phyloP scores from a whole-genome alignment of 2,329 filamentous ascomycete species.

The Colletotrichum sp. region DNA sequence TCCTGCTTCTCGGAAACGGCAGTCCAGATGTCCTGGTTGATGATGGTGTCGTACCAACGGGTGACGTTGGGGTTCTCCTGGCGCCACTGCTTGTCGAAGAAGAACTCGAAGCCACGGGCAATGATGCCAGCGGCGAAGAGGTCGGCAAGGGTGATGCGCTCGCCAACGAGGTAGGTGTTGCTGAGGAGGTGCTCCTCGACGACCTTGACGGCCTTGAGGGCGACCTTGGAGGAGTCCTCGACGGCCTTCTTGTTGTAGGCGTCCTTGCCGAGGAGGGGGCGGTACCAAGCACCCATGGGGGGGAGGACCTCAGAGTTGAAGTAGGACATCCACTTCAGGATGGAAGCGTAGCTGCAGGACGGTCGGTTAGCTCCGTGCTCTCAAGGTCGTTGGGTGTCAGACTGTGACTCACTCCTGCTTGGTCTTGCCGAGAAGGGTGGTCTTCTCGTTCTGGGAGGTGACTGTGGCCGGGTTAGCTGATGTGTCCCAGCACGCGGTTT shows the following conservation, averaged over 20 bases:
- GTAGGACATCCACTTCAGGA: conserved; percentile 98
- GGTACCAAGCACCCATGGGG: conserved; percentile 79
- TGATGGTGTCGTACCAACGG: conserved; percentile 94
- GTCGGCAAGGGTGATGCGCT: conserved; percentile 97
- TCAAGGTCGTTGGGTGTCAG: neutral
- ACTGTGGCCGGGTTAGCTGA: conserved; percentile 62
- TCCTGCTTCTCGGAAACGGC: conserved; percentile 76
- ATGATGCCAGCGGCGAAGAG: conserved; percentile 82
- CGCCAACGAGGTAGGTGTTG: conserved; percentile 97
- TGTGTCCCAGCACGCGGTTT: neutral
- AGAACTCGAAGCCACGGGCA: conserved; percentile 87
- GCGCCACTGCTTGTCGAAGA: conserved; percentile 93
- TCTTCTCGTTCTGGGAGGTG: conserved; percentile 99
- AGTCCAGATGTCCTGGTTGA: conserved; percentile 91
- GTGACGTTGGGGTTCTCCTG: conserved; percentile 81
- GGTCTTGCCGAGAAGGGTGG: conserved; percentile 97
- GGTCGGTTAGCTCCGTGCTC: conserved; percentile 25
- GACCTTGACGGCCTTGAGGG: conserved; percentile 71
- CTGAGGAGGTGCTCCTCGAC: conserved; percentile 87
- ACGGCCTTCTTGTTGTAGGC: conserved; percentile 98
- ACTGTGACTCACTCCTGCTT: conserved; percentile 86
- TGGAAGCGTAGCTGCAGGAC: conserved; percentile 78
- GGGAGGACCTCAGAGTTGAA: conserved; percentile 87
- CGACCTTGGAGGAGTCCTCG: conserved; percentile 76
- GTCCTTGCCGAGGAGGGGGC: conserved; percentile 79